Evolutionary conservation across 2,329 filamentous ascomycete genomes (phyloP), one percentile per base, ranked within the genome.

Genomic region (Sclerotinia sclerotiorum): DNA sequence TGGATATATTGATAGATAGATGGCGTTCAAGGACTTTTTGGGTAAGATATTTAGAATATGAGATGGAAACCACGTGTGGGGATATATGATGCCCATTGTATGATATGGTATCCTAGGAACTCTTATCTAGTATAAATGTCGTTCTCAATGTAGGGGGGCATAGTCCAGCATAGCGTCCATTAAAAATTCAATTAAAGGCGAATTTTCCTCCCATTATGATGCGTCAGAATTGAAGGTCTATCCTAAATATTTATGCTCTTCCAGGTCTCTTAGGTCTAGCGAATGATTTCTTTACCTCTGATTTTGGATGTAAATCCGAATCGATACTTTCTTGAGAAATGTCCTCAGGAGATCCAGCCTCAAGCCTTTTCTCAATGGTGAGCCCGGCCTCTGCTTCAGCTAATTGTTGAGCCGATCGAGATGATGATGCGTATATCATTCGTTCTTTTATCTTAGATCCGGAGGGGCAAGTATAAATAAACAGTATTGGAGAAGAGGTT

Each of bases 381-480:
- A 94, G 76, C 0, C 88, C 88, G 1, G 87, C 89, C 72, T 92
- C 86, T 48, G 80, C 80, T 74, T 88, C 86, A 24, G 91, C 91
- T 46, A 89, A 78, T n/a, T 82, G 80, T 42, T 93, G 81, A 3
- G 92, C 90, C 32, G 87, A 85, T 15, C 86, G 82, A 79, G 88
- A 89, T 82, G 88, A 89, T 35, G 89, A 81, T 46, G 92, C 91
- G 78, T 95, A 95, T 76, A 95, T 80, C 92, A 96, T 96, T 72
- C 91, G 85, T 80, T 91, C 90, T 81, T 92, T 94, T 81, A 95
- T 91, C 65, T 85, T 82, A 80, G 88, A 91, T 65, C 84, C 87
- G 0, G 85, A 81, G 0, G 92, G 92, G 78, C 91, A 93, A 7
- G 91, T 94, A 80, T 93, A 94, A 77, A 95, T 88, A 81, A 95